Evolutionary conservation across 2,329 filamentous ascomycete species (phyloP).

Genomic region (Zymoseptoria ardabiliae): DNA sequence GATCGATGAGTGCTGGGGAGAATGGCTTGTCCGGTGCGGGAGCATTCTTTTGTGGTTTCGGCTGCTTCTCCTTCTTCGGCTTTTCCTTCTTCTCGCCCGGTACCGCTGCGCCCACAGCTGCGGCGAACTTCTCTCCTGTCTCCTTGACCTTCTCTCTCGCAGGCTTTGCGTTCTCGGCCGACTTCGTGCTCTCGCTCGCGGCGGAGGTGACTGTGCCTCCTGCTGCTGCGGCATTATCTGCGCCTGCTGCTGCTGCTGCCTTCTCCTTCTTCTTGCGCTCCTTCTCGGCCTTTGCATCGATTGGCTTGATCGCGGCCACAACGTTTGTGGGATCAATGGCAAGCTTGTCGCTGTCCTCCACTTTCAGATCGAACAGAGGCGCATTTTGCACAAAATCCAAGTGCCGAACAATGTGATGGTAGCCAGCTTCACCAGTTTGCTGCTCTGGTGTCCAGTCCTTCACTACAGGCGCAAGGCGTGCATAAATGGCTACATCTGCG

Average conservation of each 20-base stretch:
- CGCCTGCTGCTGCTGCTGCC: conserved; percentile 50
- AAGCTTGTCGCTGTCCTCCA: conserved; percentile 68
- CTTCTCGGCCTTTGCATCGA: conserved; percentile 91
- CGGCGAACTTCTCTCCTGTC: conserved; percentile 44
- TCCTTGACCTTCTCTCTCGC: conserved; percentile 35
- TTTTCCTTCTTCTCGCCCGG: conserved; percentile 51
- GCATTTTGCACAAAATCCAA: conserved; percentile 94
- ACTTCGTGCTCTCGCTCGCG: conserved; percentile 38
- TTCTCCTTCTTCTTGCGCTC: conserved; percentile 96
- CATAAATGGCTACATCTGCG: conserved; percentile 78
- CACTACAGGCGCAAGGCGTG: conserved; percentile 67
- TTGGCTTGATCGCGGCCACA: conserved; percentile 77
- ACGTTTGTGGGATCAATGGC: conserved; percentile 71
- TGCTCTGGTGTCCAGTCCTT: conserved; percentile 76
- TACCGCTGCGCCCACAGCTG: conserved; percentile 38
- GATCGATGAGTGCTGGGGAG: conserved; percentile 80
- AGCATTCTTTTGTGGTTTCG: conserved; percentile 60
- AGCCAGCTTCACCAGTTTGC: conserved; percentile 80
- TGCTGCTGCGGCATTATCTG: conserved; percentile 44
- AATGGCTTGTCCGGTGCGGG: conserved; percentile 62
- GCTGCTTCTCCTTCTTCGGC: conserved; percentile 84
- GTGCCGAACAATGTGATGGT: conserved; percentile 84
- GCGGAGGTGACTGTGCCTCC: conserved; percentile 37
- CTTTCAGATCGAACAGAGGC: conserved; percentile 58
- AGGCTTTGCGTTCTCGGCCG: conserved; percentile 34